A percentile compares a stretch with the other conserved stretches of the same genome.
Evolutionary conservation across 495 filamentous ascomycete genomes (phyloP).

Genomic region (Aspergillus funiculosus): DNA sequence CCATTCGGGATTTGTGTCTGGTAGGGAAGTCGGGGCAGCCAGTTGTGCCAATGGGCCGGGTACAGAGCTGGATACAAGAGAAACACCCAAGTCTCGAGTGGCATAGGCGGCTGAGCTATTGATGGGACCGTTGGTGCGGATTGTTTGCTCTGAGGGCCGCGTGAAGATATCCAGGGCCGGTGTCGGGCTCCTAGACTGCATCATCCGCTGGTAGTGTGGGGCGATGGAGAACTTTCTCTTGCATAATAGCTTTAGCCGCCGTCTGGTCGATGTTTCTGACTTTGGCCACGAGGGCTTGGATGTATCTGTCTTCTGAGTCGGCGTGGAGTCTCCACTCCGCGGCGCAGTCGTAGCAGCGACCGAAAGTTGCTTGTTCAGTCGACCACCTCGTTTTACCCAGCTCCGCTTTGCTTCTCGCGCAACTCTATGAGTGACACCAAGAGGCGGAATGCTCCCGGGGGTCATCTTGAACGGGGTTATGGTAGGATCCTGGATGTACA

Average conservation of each 20-base stretch:
- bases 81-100: slow-evolving; percentile 79
- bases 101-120: slow-evolving; percentile 44
- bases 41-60: slow-evolving; percentile 65
- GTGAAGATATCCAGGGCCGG: slow-evolving; percentile 56
- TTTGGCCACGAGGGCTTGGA: slow-evolving; percentile 64
- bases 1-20: slow-evolving; percentile 26
- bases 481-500: slow-evolving; percentile 85
- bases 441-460: slow-evolving; percentile 77
- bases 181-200: slow-evolving; percentile 68
- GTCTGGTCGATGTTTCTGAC: slow-evolving; percentile 72
- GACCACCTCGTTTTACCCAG: slow-evolving; percentile 52
- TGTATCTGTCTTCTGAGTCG: slow-evolving; percentile 32
- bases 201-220: slow-evolving; percentile 62
- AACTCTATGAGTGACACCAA: slow-evolving; percentile 85
- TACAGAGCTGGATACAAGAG: slow-evolving; percentile 72
- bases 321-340: slow-evolving; percentile 61
- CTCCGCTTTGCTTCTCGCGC: slow-evolving; percentile 76
- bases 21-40: slow-evolving; percentile 31
- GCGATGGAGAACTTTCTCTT: slow-evolving; percentile 64
- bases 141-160: slow-evolving; percentile 31
- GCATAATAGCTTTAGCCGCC: slow-evolving; percentile 76
- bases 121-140: slow-evolving; percentile 22
- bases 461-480: slow-evolving; percentile 91
- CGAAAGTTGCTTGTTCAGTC: slow-evolving; percentile 28
- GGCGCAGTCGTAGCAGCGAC: slow-evolving; percentile 21